Evolutionary conservation across 169 alveolate species (phyloP), one percentile per base, ranked within the genome.

Genomic region (Plasmodium inui): DNA sequence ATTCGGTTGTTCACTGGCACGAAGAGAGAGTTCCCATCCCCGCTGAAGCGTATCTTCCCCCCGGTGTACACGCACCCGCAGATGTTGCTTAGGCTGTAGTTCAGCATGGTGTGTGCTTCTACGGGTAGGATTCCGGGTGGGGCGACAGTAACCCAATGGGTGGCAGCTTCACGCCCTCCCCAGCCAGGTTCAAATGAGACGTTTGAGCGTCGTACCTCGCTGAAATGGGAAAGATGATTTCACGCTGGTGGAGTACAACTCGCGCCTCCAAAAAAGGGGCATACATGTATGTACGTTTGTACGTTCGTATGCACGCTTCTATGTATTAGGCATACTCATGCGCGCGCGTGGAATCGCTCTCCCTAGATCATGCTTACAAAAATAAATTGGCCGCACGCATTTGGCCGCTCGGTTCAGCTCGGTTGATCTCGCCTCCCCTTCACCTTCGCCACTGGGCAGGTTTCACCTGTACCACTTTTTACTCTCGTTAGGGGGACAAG

Each of bases 1-100:
- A 97, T 78, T 81, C 98, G 95, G 84, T 96, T 97, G 74, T 96
- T 98, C 37, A 97, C 98, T 2, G 98, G 98, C 30, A 97, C 96
- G 74, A 97, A 71, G 37, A 97, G 84, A 30, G 95, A 95, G 41
- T 96, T 92, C 22, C 97, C 98, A 72, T 79, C 92, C 0, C 70
- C 78, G 26, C 90, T 92, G 22, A 84, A 92, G 14, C 78, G 34
- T 22, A 85, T 46, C 22, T 85, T 85, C 5, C 93, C 93, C 17
- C 93, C 93, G 26, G 93, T 85, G 41, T 85, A 85, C 28, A 85
- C 78, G 22, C 93, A 73, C 19, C 93, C 93, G 67, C 93, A 85
- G 14, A 85, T 74, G 80, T 85, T 85, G 12, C 93, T 85, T 12
- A 85, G 84, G 12, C n/a, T 44, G 41, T 85, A 85, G 37, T 85